phyloP scores from a whole-genome alignment of 73 alveolate species.

The Blepharisma japonicum region DNA sequence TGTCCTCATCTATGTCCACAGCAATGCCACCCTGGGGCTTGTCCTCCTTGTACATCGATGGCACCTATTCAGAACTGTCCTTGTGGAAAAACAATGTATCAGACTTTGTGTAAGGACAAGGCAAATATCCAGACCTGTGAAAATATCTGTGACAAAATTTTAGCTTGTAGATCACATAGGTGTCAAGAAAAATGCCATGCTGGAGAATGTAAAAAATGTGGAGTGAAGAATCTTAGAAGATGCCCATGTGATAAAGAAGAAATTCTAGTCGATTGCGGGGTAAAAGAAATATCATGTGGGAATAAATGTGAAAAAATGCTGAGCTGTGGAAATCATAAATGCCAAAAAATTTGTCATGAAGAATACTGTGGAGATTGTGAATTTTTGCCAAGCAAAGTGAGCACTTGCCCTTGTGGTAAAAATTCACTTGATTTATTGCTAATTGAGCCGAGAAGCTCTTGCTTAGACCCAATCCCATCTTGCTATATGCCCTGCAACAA shows the following conservation, averaged over 20 bases:
- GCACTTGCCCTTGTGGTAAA: slow-evolving; percentile 67
- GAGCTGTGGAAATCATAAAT: slow-evolving; percentile 81
- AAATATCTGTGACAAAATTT: slow-evolving; percentile 47
- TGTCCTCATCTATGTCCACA: slow-evolving; percentile 78
- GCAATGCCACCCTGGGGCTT: slow-evolving; percentile 93
- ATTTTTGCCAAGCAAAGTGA: slow-evolving; percentile 38
- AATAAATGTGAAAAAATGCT: slow-evolving; percentile 68
- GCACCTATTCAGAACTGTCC: slow-evolving; percentile 63
- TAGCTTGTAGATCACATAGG: slow-evolving; percentile 48
- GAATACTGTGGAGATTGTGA: slow-evolving; percentile 80
- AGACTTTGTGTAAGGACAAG: slow-evolving; percentile 64
- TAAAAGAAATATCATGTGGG: slow-evolving; percentile 49
- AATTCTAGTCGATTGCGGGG: slow-evolving; percentile 25
- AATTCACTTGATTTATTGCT: slow-evolving; percentile 26
- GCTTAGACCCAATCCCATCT: slow-evolving; percentile 58
- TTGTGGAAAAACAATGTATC: slow-evolving; percentile 68
- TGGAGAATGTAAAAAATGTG: slow-evolving; percentile 58
- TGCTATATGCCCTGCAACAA: slow-evolving; percentile 54
- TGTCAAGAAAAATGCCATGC: slow-evolving; percentile 64
- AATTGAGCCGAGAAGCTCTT: slow-evolving; percentile 31
- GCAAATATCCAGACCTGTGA: slow-evolving; percentile 42
- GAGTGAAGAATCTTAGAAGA: slow-evolving; percentile 20
- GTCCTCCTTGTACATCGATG: slow-evolving; percentile 79
- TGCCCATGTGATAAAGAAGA: slow-evolving; percentile 65
- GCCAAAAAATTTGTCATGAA: slow-evolving; percentile 79